Conservation (phyloP, 176 grass and related monocot genomes). For the Thinopyrum elongatum region DNA sequence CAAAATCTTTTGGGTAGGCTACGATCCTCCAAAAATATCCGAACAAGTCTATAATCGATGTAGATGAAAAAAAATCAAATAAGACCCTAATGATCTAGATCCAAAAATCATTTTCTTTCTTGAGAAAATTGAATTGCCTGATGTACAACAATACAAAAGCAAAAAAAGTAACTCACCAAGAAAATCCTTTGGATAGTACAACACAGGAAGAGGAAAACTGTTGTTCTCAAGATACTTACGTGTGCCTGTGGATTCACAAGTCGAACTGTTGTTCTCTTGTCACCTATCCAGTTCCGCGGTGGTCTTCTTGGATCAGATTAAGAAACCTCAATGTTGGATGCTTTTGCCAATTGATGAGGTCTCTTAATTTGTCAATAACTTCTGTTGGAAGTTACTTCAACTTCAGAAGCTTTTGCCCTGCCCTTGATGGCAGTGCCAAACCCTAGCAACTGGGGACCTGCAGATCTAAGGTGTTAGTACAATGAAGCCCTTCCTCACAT, state of each 20-base stretch:
- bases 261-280: neutral
- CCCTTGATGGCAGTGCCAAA: conserved; percentile 7
- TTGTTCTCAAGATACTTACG: neutral
- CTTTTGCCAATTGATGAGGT: neutral
- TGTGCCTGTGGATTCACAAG: neutral
- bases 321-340: neutral
- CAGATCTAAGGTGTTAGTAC: neutral
- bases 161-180: neutral
- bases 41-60: neutral
- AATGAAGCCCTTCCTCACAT: neutral
- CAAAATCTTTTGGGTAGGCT: too few species aligned
- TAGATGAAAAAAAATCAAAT: neutral
- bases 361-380: neutral
- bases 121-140: neutral
- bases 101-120: neutral
- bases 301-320: conserved; percentile 2
- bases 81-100: neutral
- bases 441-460: neutral
- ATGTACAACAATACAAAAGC: neutral
- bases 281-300: neutral
- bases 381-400: neutral
- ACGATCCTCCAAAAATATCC: neutral
- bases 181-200: neutral
- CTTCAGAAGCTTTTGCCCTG: neutral
- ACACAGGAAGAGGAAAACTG: neutral